A percentile compares a stretch with the other conserved stretches of the same genome.
Conservation (phyloP, 306 rosid species). For the Vigna nakashimae region DNA sequence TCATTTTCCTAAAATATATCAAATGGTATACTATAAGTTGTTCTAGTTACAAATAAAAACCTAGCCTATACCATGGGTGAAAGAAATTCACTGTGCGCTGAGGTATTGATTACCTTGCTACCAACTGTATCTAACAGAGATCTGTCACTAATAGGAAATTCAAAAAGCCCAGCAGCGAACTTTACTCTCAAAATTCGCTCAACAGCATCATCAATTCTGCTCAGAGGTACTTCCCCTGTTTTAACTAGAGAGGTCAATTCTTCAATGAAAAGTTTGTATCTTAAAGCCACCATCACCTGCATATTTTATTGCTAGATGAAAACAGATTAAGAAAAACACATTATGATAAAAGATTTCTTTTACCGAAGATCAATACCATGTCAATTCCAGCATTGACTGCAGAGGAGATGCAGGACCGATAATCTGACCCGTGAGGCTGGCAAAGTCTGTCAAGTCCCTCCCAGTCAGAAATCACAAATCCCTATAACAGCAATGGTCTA, state of each 20-base stretch:
- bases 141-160: conserved; percentile 70
- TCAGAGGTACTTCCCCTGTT: conserved; percentile 67
- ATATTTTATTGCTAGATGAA: conserved; percentile 36
- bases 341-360: background rate
- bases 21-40: background rate
- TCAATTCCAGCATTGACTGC: conserved; percentile 85
- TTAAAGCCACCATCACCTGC: conserved; percentile 84
- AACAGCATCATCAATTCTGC: conserved; percentile 85
- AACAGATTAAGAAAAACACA: background rate
- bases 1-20: background rate
- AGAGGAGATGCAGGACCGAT: conserved; percentile 68
- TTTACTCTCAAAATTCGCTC: conserved; percentile 89
- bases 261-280: conserved; percentile 57
- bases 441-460: conserved; percentile 75
- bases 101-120: conserved; percentile 68
- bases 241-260: conserved; percentile 65
- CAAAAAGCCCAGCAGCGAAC: conserved; percentile 79
- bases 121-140: conserved; percentile 80
- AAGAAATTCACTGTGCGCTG: conserved; percentile 26
- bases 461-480: conserved; percentile 90
- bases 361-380: conserved; percentile 64
- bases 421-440: conserved; percentile 63
- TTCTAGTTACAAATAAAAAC: background rate
- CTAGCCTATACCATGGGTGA: background rate
- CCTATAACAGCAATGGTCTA: conserved; percentile 56